A percentile compares a stretch with the other conserved stretches of the same genome.
phyloP scores from a whole-genome alignment of 192 early-diverging fungal genomes.

The Martensiomyces pterosporus region DNA sequence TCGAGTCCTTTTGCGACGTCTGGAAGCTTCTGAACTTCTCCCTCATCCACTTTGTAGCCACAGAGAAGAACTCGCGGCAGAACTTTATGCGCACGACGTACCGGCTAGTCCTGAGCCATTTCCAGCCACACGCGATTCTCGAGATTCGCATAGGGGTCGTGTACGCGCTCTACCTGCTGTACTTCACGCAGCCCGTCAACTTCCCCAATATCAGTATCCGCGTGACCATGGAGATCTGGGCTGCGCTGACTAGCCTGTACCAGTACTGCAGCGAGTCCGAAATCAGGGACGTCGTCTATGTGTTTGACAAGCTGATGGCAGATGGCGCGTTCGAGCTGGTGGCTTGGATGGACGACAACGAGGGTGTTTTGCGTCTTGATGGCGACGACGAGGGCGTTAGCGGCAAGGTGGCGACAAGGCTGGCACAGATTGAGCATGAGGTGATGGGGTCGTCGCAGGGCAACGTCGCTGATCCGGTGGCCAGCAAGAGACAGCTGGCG shows the following conservation, averaged over 20 bases:
- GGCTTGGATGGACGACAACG: conserved; percentile 48
- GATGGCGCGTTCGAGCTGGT: conserved; percentile 52
- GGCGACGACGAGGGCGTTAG: conserved; percentile 35
- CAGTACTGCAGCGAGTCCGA: conserved; percentile 45
- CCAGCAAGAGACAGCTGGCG: conserved; percentile 36
- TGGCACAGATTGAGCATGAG: conserved; percentile 45
- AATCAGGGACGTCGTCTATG: conserved; percentile 43
- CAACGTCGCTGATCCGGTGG: conserved; percentile 30
- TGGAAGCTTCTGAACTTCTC: conserved; percentile 56
- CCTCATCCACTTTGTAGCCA: conserved; percentile 56
- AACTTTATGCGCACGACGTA: conserved; percentile 55
- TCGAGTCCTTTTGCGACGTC: conserved; percentile 46
- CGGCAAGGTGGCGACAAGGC: conserved; percentile 19
- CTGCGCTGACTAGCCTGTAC: conserved; percentile 36
- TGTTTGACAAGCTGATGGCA: conserved; percentile 42
- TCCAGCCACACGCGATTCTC: conserved; percentile 31
- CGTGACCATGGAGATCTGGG: conserved; percentile 50
- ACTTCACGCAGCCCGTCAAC: conserved; percentile 56
- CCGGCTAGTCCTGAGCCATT: conserved; percentile 46
- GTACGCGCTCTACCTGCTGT: conserved; percentile 54
- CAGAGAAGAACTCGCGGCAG: conserved; percentile 54
- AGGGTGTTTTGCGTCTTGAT: conserved; percentile 41
- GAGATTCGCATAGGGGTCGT: conserved; percentile 52
- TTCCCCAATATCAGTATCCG: conserved; percentile 50
- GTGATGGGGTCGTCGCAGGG: conserved; percentile 49